Evolutionary conservation across 768 basidiomycete genomes (phyloP).

Genomic region (Russula sp.): DNA sequence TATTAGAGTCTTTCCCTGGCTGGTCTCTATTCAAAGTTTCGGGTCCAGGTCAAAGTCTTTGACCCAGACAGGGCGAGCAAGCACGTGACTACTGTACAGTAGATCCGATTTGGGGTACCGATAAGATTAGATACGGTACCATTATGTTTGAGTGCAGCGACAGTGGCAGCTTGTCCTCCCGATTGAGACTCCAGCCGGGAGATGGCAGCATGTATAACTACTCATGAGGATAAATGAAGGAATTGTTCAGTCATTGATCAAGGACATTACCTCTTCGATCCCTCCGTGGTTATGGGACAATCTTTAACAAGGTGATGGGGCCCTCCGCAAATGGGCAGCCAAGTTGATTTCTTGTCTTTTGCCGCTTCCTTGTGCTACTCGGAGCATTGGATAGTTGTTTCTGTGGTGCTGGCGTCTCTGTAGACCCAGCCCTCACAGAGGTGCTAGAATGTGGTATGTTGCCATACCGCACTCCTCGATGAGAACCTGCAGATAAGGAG

Average conservation of each 20-base stretch:
- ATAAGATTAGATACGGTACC: too few relatives aligned
- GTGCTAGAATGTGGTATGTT: not conserved
- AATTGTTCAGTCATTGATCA: not conserved
- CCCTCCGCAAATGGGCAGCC: slow-evolving; percentile 45
- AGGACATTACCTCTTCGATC: slow-evolving; percentile 43
- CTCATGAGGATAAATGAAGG: not conserved
- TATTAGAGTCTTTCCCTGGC: too few relatives aligned
- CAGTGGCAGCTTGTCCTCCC: slow-evolving; percentile 29
- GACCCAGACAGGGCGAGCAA: too few relatives aligned
- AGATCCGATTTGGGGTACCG: too few relatives aligned
- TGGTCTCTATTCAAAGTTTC: too few relatives aligned
- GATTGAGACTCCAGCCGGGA: slow-evolving; percentile 37
- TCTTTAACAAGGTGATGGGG: slow-evolving; percentile 42
- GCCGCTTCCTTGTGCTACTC: slow-evolving; percentile 24
- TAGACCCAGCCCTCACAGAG: not conserved
- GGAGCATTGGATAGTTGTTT: slow-evolving; percentile 28
- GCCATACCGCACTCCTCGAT: not conserved
- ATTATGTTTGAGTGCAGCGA: slow-evolving; percentile 35
- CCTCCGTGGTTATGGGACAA: slow-evolving; percentile 49
- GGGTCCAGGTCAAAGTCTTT: too few relatives aligned
- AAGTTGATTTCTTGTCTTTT: slow-evolving; percentile 30
- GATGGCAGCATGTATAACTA: slow-evolving; percentile 41
- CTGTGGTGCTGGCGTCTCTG: slow-evolving; percentile 1
- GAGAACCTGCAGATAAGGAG: not conserved
- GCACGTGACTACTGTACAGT: too few relatives aligned